Evolutionary conservation across 1,284 basidiomycete genomes (phyloP).

Genomic region (Rhodotorula sp.): DNA sequence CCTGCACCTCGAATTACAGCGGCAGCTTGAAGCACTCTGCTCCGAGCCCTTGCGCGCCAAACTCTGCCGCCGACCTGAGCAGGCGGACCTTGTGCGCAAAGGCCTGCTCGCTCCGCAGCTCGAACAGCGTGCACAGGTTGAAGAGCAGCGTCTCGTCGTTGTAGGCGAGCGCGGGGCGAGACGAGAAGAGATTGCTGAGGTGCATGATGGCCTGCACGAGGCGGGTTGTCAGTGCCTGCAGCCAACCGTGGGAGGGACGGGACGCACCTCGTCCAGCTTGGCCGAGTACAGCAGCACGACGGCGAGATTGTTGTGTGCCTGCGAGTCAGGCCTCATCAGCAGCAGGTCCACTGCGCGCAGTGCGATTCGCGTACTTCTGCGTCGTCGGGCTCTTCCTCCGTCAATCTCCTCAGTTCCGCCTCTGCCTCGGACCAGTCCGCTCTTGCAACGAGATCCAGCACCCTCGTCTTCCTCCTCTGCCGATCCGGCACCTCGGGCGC

Average conservation of each 20-base stretch:
- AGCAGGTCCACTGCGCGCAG: neutral
- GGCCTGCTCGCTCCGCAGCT: slow-evolving; percentile 51
- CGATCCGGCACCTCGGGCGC: slow-evolving; percentile 55
- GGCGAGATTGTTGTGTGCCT: slow-evolving; percentile 78
- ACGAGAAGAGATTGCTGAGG: slow-evolving; percentile 5
- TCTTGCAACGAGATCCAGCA: slow-evolving; percentile 63
- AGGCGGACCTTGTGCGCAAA: slow-evolving; percentile 10
- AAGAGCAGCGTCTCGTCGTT: slow-evolving; percentile 69
- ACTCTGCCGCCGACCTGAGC: slow-evolving; percentile 3
- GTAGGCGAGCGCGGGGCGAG: neutral
- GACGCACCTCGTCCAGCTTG: slow-evolving; percentile 47
- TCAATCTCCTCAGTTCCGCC: slow-evolving; percentile 54
- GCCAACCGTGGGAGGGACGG: no score
- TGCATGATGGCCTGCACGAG: slow-evolving; percentile 10
- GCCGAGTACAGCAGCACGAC: slow-evolving; percentile 50
- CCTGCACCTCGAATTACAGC: neutral
- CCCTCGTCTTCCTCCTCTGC: slow-evolving; percentile 60
- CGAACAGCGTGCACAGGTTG: slow-evolving; percentile 92
- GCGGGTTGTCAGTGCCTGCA: slow-evolving; percentile 49
- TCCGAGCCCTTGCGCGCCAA: slow-evolving; percentile 12
- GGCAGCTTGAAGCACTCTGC: slow-evolving; percentile 5
- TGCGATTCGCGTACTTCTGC: slow-evolving; percentile 57
- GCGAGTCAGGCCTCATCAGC: neutral
- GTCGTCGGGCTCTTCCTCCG: slow-evolving; percentile 61
- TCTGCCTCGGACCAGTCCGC: slow-evolving; percentile 67